Evolutionary conservation across 345 rosid genomes (phyloP).

Genomic region (Turnera subulata): DNA sequence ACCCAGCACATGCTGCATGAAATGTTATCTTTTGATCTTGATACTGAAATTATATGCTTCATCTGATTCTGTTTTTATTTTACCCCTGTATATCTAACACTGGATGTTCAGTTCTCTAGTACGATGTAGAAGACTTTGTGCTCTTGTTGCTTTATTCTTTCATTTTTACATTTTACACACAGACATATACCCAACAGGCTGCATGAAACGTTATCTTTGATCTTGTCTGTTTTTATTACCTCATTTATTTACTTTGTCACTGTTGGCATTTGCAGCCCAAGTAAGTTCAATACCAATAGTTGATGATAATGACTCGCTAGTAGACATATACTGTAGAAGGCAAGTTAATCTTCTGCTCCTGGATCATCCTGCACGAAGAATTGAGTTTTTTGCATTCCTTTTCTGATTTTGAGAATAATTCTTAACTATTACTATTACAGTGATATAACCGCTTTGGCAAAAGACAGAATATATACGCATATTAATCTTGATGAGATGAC

Average conservation of each 20-base stretch:
- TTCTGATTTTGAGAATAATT: background rate
- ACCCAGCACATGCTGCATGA: too few species aligned
- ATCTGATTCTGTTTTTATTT: too few species aligned
- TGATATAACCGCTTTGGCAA: slow-evolving; percentile 34
- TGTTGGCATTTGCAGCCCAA: slow-evolving; percentile 20
- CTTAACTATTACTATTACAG: slow-evolving; percentile 10
- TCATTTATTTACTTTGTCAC: background rate
- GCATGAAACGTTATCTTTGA: background rate
- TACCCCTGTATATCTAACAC: too few species aligned
- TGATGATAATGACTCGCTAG: slow-evolving; percentile 26
- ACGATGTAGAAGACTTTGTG: too few species aligned
- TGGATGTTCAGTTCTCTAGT: too few species aligned
- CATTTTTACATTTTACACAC: too few species aligned
- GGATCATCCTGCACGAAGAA: background rate
- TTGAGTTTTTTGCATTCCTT: background rate
- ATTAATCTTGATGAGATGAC: slow-evolving; percentile 31
- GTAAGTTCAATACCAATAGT: slow-evolving; percentile 32
- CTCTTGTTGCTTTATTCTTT: too few species aligned
- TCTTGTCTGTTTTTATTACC: background rate
- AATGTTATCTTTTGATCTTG: too few species aligned
- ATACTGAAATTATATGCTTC: too few species aligned
- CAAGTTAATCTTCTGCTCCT: slow-evolving; percentile 7
- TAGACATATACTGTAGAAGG: slow-evolving; percentile 34
- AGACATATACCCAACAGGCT: too few species aligned
- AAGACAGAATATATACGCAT: slow-evolving; percentile 27